Base-by-base conservation (phyloP, 2,329 filamentous ascomycete genomes). In the Sordariomycetes sp. region DNA sequence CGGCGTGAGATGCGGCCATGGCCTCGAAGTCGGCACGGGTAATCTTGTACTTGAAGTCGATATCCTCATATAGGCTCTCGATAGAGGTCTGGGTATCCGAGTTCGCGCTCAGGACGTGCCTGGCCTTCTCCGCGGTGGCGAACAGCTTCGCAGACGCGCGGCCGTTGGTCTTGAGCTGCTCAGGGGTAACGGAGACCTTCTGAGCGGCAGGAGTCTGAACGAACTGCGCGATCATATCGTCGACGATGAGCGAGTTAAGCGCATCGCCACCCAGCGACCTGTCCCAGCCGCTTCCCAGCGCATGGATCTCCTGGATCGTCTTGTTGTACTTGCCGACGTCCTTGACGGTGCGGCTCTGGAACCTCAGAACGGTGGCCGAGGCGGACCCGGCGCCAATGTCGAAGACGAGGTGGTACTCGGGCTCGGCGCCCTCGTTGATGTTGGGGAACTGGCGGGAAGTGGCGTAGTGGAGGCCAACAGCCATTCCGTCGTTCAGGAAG, bases 321-420 rank as follows among this genome's bases (percentile, higher is more conserved):
- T 97, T 97, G 78, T 96, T 97, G 76, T 82, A 92, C 69, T 88
- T 90, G 62, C 90, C 91, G 57, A 92, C 74, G 64, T 96, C 92
- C 77, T 97, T 99, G 61, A 97, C 86, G 1, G 80, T 85, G 64
- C 86, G 85, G 67, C 88, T 87, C 70, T 96, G 91, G 73, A 99
- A 96, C 65, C 85, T 87, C 68, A 99, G 73, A 56, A 99, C 76
- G 7, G 90, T 94, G 4, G 92, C 92, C 64, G 90, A 95, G 35
- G 92, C 88, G 52, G 90, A 96, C 4, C 94, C 94, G 63, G 94
- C 91, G 63, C 94, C 94, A 91, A 99, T 97, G 68, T 99, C 94
- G 67, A 94, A 99, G 34, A 99, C 83, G 69, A 99, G 74, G 72
- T 99, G 90, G 64, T 91, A 82, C 71, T 99, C 94, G 0, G 94